Conservation (phyloP, 768 basidiomycete genomes). For the Tephrocybe sp. region DNA sequence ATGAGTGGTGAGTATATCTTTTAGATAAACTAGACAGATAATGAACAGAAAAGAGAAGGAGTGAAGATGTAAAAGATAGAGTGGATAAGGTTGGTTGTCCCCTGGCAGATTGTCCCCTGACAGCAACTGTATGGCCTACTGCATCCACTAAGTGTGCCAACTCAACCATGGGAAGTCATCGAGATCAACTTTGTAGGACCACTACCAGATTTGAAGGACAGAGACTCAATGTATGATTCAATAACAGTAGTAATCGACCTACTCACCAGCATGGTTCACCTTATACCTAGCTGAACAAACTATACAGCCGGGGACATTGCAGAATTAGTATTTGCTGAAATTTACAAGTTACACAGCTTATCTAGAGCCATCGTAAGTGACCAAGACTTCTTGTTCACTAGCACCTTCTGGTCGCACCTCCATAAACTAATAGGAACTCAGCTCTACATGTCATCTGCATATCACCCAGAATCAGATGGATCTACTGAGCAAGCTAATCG, state of each 20-base stretch:
- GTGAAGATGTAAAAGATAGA: too few species aligned
- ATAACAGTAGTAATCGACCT: conserved; percentile 16
- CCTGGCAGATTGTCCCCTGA: too few species aligned
- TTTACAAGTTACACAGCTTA: not conserved
- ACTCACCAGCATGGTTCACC: conserved; percentile 7
- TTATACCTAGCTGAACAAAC: conserved; percentile 4
- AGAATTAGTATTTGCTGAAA: not conserved
- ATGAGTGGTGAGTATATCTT: too few species aligned
- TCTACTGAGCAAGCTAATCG: not conserved
- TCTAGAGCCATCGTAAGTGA: not conserved
- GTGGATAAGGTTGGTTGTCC: too few species aligned
- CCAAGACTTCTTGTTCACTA: not conserved
- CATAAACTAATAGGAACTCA: not conserved
- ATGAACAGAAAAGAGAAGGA: too few species aligned
- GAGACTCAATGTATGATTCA: not conserved
- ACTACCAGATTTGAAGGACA: conserved; percentile 15
- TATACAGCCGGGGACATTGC: not conserved
- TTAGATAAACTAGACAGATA: too few species aligned
- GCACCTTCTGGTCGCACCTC: not conserved
- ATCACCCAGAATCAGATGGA: not conserved
- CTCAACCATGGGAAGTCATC: conserved; percentile 11
- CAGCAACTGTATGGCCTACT: conserved; percentile 24
- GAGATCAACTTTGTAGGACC: conserved; percentile 20
- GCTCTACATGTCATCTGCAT: not conserved
- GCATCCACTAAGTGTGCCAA: conserved; percentile 13